Evolutionary conservation across 768 basidiomycete genomes (phyloP), one percentile per base, ranked within the genome.

Genomic region (Leucosporidium yakuticum): DNA sequence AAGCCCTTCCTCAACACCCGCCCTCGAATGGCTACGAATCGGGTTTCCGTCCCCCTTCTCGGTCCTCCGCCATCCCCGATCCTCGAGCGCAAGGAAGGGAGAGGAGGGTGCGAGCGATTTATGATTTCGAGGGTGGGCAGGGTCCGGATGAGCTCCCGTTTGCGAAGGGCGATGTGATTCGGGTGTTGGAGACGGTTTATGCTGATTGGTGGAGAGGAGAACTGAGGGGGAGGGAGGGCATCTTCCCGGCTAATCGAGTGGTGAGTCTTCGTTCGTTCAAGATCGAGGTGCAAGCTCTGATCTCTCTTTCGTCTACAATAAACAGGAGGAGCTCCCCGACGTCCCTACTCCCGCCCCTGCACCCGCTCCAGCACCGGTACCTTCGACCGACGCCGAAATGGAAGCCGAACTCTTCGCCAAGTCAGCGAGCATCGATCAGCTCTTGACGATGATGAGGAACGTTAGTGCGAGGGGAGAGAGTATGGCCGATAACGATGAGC

Each of bases 121-220:
- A 95, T 75, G 85, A 87, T 0, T 98, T 97, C 73, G 86, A 89
- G 58, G 88, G 39, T 2, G 39, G 92, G 0, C 86, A 88, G 0
- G 91, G 94, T 74, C 84, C 87, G 0, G 93, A 92, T 17, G 95
- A 98, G 77, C 83, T 98, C 2, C 86, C 87, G 1, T 95, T 98
- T 75, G 88, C 91, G 60, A 88, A 88, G 72, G 95, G 93, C 2
- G 94, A 96, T 71, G 82, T 95, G 56, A 92, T 97, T 81, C 91
- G 92, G 75, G 94, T 98, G 20, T 87, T 97, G 29, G 92, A 96
- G 77, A 85, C 91, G 31, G 88, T 88, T 29, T 95, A 95, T 79
- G 88, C 90, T 74, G 92, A 96, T 77, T 98, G 95, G 95, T 97
- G 93, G 91, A 80, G 91, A 29, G 95, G 95, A 1, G 92, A 96